Percentiles rank a stretch among this genome's conserved stretches.
Conservation (phyloP, 2,329 filamentous ascomycete species). For the Didymella exigua region DNA sequence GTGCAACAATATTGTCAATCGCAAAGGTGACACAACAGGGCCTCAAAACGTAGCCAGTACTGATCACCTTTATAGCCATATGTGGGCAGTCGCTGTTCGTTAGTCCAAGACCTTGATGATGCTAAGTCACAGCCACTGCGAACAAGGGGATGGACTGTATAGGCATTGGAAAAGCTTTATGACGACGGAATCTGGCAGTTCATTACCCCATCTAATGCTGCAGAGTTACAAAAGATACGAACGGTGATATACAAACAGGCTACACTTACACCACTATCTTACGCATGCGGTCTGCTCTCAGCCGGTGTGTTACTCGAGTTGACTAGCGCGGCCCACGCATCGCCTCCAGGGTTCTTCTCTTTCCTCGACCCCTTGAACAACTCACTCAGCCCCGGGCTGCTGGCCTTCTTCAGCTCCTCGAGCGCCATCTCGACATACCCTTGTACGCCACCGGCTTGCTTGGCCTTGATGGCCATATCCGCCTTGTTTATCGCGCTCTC, state of each 20-base stretch:
- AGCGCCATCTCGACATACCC: conserved; percentile 26
- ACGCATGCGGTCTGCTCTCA: conserved; percentile 13
- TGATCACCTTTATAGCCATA: no score
- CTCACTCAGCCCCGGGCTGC: conserved; percentile 6
- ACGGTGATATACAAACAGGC: conserved; percentile 14
- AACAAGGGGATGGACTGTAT: no score
- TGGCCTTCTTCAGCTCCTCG: conserved; percentile 15
- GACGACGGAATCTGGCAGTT: not conserved
- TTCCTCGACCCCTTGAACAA: not conserved
- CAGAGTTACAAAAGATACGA: conserved; percentile 14
- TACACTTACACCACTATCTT: not conserved
- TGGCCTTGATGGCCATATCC: conserved; percentile 26
- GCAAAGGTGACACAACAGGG: no score
- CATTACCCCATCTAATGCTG: conserved; percentile 2
- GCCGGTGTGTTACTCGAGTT: conserved; percentile 16
- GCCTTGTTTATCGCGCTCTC: conserved; percentile 30
- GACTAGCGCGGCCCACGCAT: conserved; percentile 28
- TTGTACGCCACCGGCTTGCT: conserved; percentile 16
- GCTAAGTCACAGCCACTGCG: no score
- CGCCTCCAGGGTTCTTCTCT: conserved; percentile 10
- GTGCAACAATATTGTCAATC: no score
- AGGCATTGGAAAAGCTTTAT: no score
- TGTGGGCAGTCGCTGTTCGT: no score
- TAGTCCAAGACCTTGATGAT: no score
- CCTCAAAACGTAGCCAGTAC: no score